A percentile compares a stretch with the other conserved stretches of the same genome.
Evolutionary conservation across 2,329 filamentous ascomycete genomes (phyloP).

Genomic region (Aspergillus clavatus): DNA sequence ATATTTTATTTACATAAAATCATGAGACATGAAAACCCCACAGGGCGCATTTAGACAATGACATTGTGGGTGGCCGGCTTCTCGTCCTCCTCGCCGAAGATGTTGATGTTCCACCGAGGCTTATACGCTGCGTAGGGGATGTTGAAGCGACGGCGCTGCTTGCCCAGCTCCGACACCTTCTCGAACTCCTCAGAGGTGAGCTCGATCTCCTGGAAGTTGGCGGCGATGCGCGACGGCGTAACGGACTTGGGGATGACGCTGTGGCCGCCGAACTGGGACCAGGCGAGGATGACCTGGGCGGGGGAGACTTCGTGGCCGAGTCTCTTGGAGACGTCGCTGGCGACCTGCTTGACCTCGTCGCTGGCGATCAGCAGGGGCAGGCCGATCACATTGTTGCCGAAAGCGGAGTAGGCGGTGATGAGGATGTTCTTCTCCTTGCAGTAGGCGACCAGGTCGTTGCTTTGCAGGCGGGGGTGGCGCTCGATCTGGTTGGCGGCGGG

Average conservation of each 20-base stretch:
- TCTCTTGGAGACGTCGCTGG: constrained; percentile 49
- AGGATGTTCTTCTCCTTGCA: constrained; percentile 56
- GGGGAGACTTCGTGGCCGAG: constrained; percentile 31
- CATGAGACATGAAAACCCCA: constrained; percentile 7
- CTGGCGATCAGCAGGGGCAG: constrained; percentile 61
- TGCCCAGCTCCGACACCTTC: constrained; percentile 31
- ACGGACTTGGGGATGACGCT: constrained; percentile 43
- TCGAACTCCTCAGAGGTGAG: constrained; percentile 36
- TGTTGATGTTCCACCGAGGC: constrained; percentile 54
- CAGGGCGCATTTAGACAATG: constrained; percentile 25
- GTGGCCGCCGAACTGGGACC: constrained; percentile 38
- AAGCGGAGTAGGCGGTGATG: constrained; percentile 59
- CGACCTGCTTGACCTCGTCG: constrained; percentile 58
- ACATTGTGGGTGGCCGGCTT: constrained; percentile 48
- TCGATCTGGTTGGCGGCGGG: constrained; percentile 67
- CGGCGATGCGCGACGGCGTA: constrained; percentile 38
- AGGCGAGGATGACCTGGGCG: constrained; percentile 38
- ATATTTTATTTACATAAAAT: not conserved
- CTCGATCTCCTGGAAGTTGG: constrained; percentile 42
- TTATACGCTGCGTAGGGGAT: constrained; percentile 37
- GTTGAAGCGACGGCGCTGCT: constrained; percentile 35
- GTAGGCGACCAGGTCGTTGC: constrained; percentile 53
- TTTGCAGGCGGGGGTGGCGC: constrained; percentile 64
- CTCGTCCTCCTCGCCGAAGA: constrained; percentile 54
- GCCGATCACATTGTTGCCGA: constrained; percentile 56